A percentile compares a stretch with the other conserved stretches of the same genome.
Conservation (phyloP, 352 stramenopile species). For the Globisporangium cylindrosporum region DNA sequence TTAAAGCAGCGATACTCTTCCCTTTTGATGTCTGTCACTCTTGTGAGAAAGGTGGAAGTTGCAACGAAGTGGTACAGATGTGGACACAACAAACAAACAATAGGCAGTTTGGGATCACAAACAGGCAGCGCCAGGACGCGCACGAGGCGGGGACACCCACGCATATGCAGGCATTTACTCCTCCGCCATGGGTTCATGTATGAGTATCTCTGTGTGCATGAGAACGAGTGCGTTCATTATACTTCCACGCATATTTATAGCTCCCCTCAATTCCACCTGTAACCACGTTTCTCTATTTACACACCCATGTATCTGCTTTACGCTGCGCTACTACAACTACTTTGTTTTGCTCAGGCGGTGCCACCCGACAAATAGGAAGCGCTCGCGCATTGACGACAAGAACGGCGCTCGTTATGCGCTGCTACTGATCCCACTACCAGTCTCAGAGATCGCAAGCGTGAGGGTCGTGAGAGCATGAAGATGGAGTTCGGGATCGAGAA, state of each 20-base stretch:
- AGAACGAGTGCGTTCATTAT: neutral
- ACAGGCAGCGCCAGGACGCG: too few relatives aligned
- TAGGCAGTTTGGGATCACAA: too few relatives aligned
- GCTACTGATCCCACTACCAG: neutral
- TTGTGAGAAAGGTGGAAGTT: too few relatives aligned
- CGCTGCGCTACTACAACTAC: too few relatives aligned
- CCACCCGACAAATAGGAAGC: neutral
- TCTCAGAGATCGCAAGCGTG: neutral
- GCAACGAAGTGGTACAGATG: too few relatives aligned
- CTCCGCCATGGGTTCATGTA: too few relatives aligned
- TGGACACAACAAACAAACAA: too few relatives aligned
- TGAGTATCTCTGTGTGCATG: neutral
- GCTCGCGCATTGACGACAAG: neutral
- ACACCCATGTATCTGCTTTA: neutral
- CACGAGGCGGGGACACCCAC: too few relatives aligned
- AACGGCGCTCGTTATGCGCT: neutral
- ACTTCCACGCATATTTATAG: neutral
- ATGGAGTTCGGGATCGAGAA: slow-evolving; percentile 41
- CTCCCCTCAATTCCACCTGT: neutral
- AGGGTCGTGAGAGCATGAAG: neutral
- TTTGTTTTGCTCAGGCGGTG: too few relatives aligned
- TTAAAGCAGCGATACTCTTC: too few relatives aligned
- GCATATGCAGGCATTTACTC: too few relatives aligned
- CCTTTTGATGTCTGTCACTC: too few relatives aligned
- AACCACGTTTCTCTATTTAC: neutral